Conservation (phyloP, 192 early-diverging fungal species). For the Coemansia sp. region DNA sequence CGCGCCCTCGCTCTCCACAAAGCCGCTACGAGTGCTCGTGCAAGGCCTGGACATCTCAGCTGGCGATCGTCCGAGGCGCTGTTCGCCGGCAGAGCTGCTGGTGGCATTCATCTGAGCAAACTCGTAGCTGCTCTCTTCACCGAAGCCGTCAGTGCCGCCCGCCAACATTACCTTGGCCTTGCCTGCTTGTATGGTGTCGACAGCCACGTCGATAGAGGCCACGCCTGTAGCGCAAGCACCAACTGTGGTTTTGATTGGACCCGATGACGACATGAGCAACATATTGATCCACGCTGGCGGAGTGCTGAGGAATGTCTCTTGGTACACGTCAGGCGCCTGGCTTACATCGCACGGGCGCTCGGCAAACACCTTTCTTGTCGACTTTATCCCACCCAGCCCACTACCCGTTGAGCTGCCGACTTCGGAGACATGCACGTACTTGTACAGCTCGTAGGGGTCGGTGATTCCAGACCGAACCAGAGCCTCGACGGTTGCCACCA, state of each 20-base stretch:
- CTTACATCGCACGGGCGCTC: slow-evolving; percentile 79
- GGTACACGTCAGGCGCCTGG: slow-evolving; percentile 88
- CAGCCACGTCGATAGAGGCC: slow-evolving; percentile 89
- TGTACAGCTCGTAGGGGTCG: slow-evolving; percentile 97
- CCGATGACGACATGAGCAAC: slow-evolving; percentile 91
- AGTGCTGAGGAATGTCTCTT: slow-evolving; percentile 79
- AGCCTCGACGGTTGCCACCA: slow-evolving; percentile 92
- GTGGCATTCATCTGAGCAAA: slow-evolving; percentile 99
- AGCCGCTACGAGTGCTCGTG: slow-evolving; percentile 84
- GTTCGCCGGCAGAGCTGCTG: slow-evolving; percentile 78
- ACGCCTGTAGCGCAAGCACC: slow-evolving; percentile 94
- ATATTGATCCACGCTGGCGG: slow-evolving; percentile 93
- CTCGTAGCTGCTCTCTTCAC: slow-evolving; percentile 92
- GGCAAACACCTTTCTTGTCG: slow-evolving; percentile 77
- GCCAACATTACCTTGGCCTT: slow-evolving; percentile 93
- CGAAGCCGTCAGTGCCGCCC: slow-evolving; percentile 92
- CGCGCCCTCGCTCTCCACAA: slow-evolving; percentile 95
- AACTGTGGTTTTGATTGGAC: slow-evolving; percentile 78
- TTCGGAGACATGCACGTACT: slow-evolving; percentile 92
- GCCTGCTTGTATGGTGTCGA: slow-evolving; percentile 85
- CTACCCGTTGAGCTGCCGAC: slow-evolving; percentile 90
- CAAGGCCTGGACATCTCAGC: slow-evolving; percentile 90
- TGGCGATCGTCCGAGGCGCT: slow-evolving; percentile 81
- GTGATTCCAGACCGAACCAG: slow-evolving; percentile 89
- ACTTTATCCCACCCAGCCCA: slow-evolving; percentile 85